These are phyloP conservation scores for Antitrichia curtipendula DNA, from an alignment of 225 moss, liverwort and hornwort genomes.

Conservation along the genomic window DNA sequence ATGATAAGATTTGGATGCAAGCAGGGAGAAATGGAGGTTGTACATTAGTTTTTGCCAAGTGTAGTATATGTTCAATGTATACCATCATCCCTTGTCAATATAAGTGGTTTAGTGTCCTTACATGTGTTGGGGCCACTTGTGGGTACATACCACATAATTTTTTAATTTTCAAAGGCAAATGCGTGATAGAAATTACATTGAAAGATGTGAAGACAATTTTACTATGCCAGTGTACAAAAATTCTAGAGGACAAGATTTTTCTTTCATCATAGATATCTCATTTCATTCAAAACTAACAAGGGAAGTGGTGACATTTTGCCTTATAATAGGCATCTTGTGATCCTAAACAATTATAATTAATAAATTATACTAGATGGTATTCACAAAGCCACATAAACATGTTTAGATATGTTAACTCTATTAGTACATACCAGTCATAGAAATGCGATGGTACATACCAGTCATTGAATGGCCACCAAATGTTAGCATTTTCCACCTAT, in stretches of 20 bases:
- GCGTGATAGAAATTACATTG: background rate
- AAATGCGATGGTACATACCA: rapidly evolving
- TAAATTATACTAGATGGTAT: background rate
- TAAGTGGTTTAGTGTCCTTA: too few species aligned
- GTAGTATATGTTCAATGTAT: rapidly evolving
- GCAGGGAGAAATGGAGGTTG: rapidly evolving
- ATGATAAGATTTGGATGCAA: background rate
- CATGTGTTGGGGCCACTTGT: too few species aligned
- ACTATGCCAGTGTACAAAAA: background rate
- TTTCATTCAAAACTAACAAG: background rate
- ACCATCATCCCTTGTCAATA: background rate
- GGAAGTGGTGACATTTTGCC: background rate
- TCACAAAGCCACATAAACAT: background rate
- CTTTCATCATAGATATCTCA: background rate
- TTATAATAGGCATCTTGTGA: too few species aligned
- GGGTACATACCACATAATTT: background rate
- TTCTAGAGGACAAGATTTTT: too few species aligned
- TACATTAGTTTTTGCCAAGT: background rate
- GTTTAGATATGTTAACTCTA: too few species aligned
- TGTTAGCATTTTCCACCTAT: too few species aligned
- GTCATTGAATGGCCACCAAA: rapidly evolving
- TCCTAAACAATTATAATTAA: rapidly evolving
- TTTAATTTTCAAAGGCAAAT: background rate
- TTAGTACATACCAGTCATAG: background rate
- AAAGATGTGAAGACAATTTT: too few species aligned